A percentile compares a stretch with the other conserved stretches of the same genome.
phyloP scores from a whole-genome alignment of 805 yeast species.

The Jamesozyma lodderae region DNA sequence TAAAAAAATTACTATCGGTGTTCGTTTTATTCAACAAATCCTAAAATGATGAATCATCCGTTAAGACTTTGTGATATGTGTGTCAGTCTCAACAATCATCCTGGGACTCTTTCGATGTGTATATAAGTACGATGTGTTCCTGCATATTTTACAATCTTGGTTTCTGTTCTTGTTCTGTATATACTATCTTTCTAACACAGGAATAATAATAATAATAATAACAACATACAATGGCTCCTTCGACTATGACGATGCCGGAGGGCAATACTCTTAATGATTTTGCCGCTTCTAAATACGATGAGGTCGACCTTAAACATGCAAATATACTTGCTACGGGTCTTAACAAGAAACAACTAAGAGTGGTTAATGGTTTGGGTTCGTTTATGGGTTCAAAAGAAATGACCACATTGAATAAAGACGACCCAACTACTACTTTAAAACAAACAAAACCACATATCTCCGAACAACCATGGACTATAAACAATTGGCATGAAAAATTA shows the following conservation, averaged over 20 bases:
- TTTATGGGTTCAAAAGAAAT: slow-evolving; percentile 76
- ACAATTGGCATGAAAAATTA: slow-evolving; percentile 65
- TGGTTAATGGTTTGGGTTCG: slow-evolving; percentile 72
- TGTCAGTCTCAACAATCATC: no score
- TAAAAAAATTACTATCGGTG: no score
- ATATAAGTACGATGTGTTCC: no score
- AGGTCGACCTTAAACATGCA: slow-evolving; percentile 57
- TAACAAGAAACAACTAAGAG: slow-evolving; percentile 57
- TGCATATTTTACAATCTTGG: no score
- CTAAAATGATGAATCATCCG: no score
- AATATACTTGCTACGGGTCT: slow-evolving; percentile 79
- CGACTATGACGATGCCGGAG: slow-evolving; percentile 2
- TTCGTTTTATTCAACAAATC: no score
- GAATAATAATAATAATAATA: neutral
- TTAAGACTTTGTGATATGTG: no score
- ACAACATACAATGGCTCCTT: slow-evolving; percentile 3
- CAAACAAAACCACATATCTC: slow-evolving; percentile 45
- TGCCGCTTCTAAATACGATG: slow-evolving; percentile 4
- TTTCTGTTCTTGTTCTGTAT: no score
- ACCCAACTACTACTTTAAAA: slow-evolving; percentile 30
- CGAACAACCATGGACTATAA: slow-evolving; percentile 68
- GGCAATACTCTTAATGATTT: neutral
- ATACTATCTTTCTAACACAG: no score
- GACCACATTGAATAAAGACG: slow-evolving; percentile 34
- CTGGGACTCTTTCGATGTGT: no score